These are phyloP conservation scores for Mycena haematopus DNA, from an alignment of 768 basidiomycete genomes.

Conservation along the genomic window DNA sequence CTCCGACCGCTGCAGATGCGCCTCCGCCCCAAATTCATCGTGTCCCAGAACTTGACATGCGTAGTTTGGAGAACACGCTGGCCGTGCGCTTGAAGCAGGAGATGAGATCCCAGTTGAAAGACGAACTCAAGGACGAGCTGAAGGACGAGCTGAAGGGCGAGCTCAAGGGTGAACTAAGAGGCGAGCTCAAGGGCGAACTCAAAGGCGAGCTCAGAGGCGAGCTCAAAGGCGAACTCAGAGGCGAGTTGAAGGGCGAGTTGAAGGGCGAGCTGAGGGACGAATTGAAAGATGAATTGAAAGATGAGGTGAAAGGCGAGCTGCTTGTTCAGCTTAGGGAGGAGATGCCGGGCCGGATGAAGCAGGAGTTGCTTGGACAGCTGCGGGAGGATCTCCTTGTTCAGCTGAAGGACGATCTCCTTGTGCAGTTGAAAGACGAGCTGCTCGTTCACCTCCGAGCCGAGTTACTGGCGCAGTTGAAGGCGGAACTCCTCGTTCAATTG, in stretches of 20 bases:
- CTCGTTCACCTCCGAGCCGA: constrained; percentile 14
- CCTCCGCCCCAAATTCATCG: neutral
- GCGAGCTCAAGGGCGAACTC: constrained; percentile 18
- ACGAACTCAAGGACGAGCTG: constrained; percentile 18
- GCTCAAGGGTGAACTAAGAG: constrained; percentile 5
- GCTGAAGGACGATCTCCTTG: constrained; percentile 22
- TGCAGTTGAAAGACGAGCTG: constrained; percentile 21
- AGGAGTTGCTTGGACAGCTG: constrained; percentile 20
- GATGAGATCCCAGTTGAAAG: constrained; percentile 17
- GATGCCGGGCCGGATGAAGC: constrained; percentile 21
- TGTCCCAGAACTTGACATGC: constrained; percentile 22
- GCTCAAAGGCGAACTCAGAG: constrained; percentile 5
- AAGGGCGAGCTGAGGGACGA: constrained; percentile 5
- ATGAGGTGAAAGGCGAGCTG: constrained; percentile 17
- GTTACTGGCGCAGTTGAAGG: constrained; percentile 21
- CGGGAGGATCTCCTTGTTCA: constrained; percentile 19
- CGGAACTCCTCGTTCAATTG: constrained; percentile 16
- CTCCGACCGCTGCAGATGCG: constrained; percentile 2
- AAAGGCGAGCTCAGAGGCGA: constrained; percentile 12
- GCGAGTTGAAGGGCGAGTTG: constrained; percentile 15
- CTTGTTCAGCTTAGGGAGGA: constrained; percentile 14
- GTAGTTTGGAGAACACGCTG: constrained; percentile 20
- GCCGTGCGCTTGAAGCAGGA: constrained; percentile 18
- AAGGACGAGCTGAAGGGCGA: constrained; percentile 14
- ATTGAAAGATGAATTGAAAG: constrained; percentile 12